These are phyloP conservation scores for Rhizopus sp. DNA, from an alignment of 371 early-diverging fungal genomes.

Conservation along the genomic window DNA sequence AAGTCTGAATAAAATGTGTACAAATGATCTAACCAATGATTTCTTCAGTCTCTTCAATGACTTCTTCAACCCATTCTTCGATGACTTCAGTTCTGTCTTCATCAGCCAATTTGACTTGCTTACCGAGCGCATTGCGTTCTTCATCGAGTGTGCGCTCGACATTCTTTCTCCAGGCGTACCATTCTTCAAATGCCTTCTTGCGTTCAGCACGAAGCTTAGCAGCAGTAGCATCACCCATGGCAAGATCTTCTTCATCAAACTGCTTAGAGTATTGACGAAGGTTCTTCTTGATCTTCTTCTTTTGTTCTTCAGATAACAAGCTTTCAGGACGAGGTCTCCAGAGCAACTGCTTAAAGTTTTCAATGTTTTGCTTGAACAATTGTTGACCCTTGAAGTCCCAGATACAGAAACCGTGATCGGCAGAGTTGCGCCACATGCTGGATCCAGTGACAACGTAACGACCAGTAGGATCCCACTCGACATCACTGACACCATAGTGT, in stretches of 20 bases:
- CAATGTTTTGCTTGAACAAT: constrained; percentile 75
- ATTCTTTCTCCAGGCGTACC: constrained; percentile 76
- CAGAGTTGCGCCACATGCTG: constrained; percentile 80
- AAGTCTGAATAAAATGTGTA: not conserved
- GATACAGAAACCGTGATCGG: constrained; percentile 88
- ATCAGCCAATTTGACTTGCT: constrained; percentile 53
- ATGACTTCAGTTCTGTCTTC: constrained; percentile 67
- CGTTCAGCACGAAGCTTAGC: constrained; percentile 74
- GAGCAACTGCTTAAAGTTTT: constrained; percentile 88
- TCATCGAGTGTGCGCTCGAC: constrained; percentile 60
- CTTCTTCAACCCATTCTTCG: constrained; percentile 86
- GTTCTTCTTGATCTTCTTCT: constrained; percentile 88
- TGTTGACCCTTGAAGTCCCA: constrained; percentile 93
- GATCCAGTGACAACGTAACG: constrained; percentile 89
- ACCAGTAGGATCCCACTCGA: constrained; percentile 98
- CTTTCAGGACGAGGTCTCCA: constrained; percentile 96
- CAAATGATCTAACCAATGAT: constrained; percentile 29
- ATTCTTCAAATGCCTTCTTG: constrained; percentile 76
- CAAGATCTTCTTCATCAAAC: constrained; percentile 90
- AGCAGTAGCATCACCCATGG: constrained; percentile 68
- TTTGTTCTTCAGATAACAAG: constrained; percentile 78
- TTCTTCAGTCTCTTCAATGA: constrained; percentile 58
- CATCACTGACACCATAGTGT: constrained; percentile 93
- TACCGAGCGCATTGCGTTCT: constrained; percentile 65
- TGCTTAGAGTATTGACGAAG: constrained; percentile 83